Base-by-base conservation (phyloP, 768 basidiomycete genomes). In the Serendipita indica region DNA sequence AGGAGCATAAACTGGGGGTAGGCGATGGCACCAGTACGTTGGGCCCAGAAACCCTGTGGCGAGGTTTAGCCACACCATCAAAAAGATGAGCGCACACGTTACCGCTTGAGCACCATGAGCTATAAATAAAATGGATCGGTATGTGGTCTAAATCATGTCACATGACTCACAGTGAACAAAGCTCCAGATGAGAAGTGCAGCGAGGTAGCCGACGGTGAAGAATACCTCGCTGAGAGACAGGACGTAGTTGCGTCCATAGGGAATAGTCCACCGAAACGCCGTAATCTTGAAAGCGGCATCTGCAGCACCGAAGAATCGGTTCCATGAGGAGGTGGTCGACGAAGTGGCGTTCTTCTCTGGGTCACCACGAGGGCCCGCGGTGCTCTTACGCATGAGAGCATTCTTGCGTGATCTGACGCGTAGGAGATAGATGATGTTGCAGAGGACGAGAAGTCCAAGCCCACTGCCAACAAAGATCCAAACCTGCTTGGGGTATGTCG, bases 1-100 rank as follows among this genome's bases (percentile, higher is more conserved):
- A 83, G 70, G 18, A 84, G 69, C 1, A 80, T 77, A 0, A 80
- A 66, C 65, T 84, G 80, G 35, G 70, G 70, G 4, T 68, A 66
- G 0, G 74, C 78, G 22, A 80, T 72, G 28, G 68, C 67, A 0
- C 71, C 76, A 1, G 74, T 70, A 27, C 74, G 69, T 60, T 77
- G 64, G 6, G 64, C 63, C 68, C 69, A 75, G 22, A 54, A 54
- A 4, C 22, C 22, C 49, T 54, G 49, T 12, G 0, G 22, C 7
- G 12, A 57, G 58, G 25, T n/a, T 54, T 41, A 33, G 60, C 18
- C 3, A 60, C 54, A 7, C 59, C 57, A 14, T 10, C 25, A 28
- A 5, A 54, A 7, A 18, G 12, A 0, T 20, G 10, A 33, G 16
- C n/a, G 7, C n/a, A 20, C 41, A 43, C 5, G 7, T 7, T 30